Base-by-base conservation (phyloP, 2,329 filamentous ascomycete genomes). In the Biscogniauxia mediterranea region DNA sequence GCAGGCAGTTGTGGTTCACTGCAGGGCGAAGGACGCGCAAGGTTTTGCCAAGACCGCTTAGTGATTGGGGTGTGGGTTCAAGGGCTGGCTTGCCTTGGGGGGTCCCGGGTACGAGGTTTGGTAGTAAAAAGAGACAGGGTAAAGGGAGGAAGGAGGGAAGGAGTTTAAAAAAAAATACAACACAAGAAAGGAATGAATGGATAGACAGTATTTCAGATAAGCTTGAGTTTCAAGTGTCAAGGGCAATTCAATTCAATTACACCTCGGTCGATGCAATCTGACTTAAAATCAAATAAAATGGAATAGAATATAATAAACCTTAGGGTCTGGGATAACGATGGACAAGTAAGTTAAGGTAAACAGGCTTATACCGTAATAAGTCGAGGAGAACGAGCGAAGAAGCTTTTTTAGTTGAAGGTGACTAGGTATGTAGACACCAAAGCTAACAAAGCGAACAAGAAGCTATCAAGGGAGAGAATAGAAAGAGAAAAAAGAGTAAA, bases 381-480 rank as follows among this genome's bases (percentile, higher is more conserved):
- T n/a, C 11, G 38, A 7, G 6, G 15, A 6, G 11, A 46, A 46
- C 38, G 38, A 46, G 38, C 15, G 38, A 46, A 46, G 38, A 46
- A 46, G 13, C 2, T 32, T 28, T 28, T 5, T 32, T n/a, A n/a
- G 13, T 15, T 46, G 11, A 17, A 46, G 15, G 38, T 17, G 15
- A 46, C 38, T 46, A 46, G 1, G 38, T 32, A 5, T 32, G 7
- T 46, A 46, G 15, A 15, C 5, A 17, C 5, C 38, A 46, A 46
- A n/a, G 38, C 13, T n/a, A 32, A 61, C 54, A 57, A 38, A 56
- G 17, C 25, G 55, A 63, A 64, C 51, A 58, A 55, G 21, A 55
- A 56, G 32, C 26, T 54, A 60, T 52, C 23, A 57, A 58, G 19
- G 19, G 42, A 55, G 52, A 56, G 54, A 38, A 57, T 50, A 38